Evolutionary conservation across 768 basidiomycete genomes (phyloP), one percentile per base, ranked within the genome.

Genomic region (Cubamyces lactineus): DNA sequence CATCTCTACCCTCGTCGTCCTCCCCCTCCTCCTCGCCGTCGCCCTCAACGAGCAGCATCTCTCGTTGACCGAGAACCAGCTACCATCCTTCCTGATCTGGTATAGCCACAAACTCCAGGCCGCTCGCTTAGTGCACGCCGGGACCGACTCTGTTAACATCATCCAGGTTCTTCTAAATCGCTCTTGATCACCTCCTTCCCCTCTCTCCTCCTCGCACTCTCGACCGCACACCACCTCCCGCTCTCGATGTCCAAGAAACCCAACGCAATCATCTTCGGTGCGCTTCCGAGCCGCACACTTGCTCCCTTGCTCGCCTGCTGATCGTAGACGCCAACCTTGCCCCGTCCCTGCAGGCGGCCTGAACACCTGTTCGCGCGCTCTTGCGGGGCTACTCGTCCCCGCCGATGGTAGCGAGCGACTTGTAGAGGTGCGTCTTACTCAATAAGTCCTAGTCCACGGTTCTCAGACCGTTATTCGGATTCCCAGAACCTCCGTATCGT

Each of bases 261-360:
- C 15, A 85, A 76, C 74, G 91, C 83, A 42, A 81, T 94, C 67
- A 87, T 94, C 66, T 87, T 92, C 67, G 92, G 92, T 92, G 62
- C 64, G 85, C 74, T 7, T 41, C 53, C 59, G 46, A 57, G 17
- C 53, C 52, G 28, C 46, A 30, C 43, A 12, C 54, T 13, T 52
- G 56, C n/a, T 34, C 17, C 59, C 34, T 57, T 58, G 48, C 57
- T 62, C 41, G 61, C 55, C 41, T 48, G 48, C 53, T 57, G 54
- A 57, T 61, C 49, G 49, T 52, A 62, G 48, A 13, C 39, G 47
- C 52, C 38, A 61, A 59, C 59, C 66, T 42, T 43, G 43, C 39
- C 57, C 60, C 62, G 50, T 61, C 41, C 43, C 28, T 55, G 15
- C 66, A 94, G 92, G 92, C 65, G 92, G 92, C 55, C 75, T 93